These are phyloP conservation scores for Inga leiocalycina DNA, from an alignment of 306 rosid genomes.

Conservation along the genomic window DNA sequence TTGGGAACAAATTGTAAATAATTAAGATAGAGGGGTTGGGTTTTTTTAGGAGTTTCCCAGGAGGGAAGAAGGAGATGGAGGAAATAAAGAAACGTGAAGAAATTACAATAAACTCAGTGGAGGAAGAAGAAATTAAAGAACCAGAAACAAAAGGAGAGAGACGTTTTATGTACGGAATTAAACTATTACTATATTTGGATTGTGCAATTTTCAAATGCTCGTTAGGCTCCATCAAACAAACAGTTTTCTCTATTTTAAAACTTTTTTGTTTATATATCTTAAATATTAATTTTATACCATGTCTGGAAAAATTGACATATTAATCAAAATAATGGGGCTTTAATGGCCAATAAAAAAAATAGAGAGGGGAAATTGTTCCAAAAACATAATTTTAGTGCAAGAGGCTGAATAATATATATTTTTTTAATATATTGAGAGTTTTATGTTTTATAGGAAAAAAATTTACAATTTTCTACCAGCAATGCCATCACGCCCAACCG, in stretches of 20 bases:
- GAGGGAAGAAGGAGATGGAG: not conserved
- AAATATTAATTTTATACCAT: not conserved
- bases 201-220: not conserved
- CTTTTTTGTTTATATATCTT: not conserved
- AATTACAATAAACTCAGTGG: not conserved
- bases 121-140: not conserved
- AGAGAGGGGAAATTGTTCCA: too few relatives aligned
- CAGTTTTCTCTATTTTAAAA: not conserved
- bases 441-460: too few relatives aligned
- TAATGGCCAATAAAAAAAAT: too few relatives aligned
- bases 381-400: too few relatives aligned
- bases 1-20: constrained; percentile 1
- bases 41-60: not conserved
- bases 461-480: too few relatives aligned
- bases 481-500: too few relatives aligned
- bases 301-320: not conserved
- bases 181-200: constrained; percentile 26
- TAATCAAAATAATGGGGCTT: not conserved
- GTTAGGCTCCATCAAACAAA: not conserved
- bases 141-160: not conserved
- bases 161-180: not conserved
- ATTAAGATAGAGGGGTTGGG: not conserved
- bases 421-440: too few relatives aligned
- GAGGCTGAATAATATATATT: too few relatives aligned
- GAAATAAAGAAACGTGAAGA: not conserved